A percentile compares a stretch with the other conserved stretches of the same genome.
These are phyloP conservation scores for Apostasia shenzhenica DNA, from an alignment of 106 monocot species.

Conservation along the genomic window DNA sequence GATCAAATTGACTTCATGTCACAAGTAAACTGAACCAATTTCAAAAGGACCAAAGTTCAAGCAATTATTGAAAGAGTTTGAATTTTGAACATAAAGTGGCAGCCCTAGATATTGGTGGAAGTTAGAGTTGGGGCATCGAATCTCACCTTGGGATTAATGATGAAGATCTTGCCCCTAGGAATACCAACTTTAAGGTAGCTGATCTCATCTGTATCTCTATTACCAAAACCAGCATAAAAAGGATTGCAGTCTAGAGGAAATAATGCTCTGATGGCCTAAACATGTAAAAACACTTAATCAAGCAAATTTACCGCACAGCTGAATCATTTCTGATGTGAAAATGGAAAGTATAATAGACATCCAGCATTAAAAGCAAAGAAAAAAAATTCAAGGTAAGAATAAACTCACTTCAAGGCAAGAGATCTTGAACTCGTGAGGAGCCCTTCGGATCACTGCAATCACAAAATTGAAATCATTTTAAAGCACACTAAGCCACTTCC, in stretches of 20 bases:
- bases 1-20: too few relatives aligned
- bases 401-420: conserved; percentile 76
- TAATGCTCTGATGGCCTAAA: conserved; percentile 66
- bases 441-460: conserved; percentile 80
- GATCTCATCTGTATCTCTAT: conserved; percentile 88
- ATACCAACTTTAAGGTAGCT: conserved; percentile 89
- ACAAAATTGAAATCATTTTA: conserved; percentile 13
- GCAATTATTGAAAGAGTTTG: too few relatives aligned
- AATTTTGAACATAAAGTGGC: too few relatives aligned
- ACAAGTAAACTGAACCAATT: too few relatives aligned
- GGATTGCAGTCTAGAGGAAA: conserved; percentile 83
- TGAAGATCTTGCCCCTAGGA: conserved; percentile 88
- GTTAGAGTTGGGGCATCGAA: background rate
- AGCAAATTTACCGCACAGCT: background rate
- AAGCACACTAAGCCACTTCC: too few relatives aligned
- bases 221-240: conserved; percentile 96
- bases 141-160: conserved; percentile 78
- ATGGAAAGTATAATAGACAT: background rate
- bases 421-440: conserved; percentile 97
- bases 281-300: background rate
- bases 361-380: background rate
- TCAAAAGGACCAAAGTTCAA: too few relatives aligned
- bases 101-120: background rate
- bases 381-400: background rate
- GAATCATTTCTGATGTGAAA: background rate